A percentile compares a stretch with the other conserved stretches of the same genome.
phyloP scores from a whole-genome alignment of 768 basidiomycete species.

The Hydnomerulius pinastri region DNA sequence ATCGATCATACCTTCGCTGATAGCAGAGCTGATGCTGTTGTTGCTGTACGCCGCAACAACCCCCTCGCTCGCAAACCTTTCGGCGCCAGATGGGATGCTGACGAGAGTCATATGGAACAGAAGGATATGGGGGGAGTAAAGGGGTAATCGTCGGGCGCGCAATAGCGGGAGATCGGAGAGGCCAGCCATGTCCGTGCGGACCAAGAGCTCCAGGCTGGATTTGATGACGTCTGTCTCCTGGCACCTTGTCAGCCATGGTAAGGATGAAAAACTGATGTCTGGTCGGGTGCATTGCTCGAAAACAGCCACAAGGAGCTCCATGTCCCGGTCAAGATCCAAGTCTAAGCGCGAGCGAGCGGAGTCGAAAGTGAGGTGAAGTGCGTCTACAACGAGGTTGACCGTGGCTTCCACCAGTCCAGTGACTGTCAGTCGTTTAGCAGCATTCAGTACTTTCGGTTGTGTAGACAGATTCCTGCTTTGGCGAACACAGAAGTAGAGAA shows the following conservation, averaged over 20 bases:
- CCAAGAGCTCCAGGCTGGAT: slow-evolving; percentile 72
- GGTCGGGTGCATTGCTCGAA: slow-evolving; percentile 77
- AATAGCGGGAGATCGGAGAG: slow-evolving; percentile 66
- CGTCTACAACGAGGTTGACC: slow-evolving; percentile 68
- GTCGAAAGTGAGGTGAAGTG: slow-evolving; percentile 63
- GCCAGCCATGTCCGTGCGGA: slow-evolving; percentile 68
- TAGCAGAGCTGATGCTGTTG: slow-evolving; percentile 74
- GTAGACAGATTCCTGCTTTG: slow-evolving; percentile 56
- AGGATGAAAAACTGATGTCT: slow-evolving; percentile 67
- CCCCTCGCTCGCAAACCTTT: slow-evolving; percentile 83
- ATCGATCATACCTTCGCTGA: slow-evolving; percentile 74
- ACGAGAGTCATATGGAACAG: slow-evolving; percentile 87
- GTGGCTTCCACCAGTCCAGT: slow-evolving; percentile 61
- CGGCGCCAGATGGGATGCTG: slow-evolving; percentile 73
- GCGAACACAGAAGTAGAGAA: slow-evolving; percentile 74
- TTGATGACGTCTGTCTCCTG: slow-evolving; percentile 81
- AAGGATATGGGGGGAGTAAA: slow-evolving; percentile 78
- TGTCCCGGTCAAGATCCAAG: slow-evolving; percentile 73
- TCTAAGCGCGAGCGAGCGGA: slow-evolving; percentile 58
- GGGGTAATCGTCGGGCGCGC: slow-evolving; percentile 59
- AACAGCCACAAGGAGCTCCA: slow-evolving; percentile 80
- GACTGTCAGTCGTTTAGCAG: slow-evolving; percentile 63
- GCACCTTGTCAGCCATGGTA: slow-evolving; percentile 77
- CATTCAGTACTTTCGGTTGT: slow-evolving; percentile 51
- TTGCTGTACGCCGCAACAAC: slow-evolving; percentile 81